Evolutionary conservation across 169 alveolate species (phyloP), one percentile per base, ranked within the genome.

Genomic region (Plasmodium falciparum): DNA sequence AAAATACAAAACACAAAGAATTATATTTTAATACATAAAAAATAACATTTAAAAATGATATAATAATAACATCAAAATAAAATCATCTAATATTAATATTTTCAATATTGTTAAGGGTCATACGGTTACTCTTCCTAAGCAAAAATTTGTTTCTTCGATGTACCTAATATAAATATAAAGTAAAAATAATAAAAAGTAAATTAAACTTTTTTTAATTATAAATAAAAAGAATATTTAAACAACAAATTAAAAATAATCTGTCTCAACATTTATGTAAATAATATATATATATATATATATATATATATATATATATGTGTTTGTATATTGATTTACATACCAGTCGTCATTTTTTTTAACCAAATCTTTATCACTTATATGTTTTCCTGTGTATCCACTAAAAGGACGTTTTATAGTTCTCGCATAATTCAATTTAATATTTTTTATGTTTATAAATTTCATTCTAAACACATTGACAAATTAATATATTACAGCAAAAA

Each of bases 71-170:
- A 45, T n/a, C 4, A 17, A 61, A 12, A 33, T 13, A 8, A 33
- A 7, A 15, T 13, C 17, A 6, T 15, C 11, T 24, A 61, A 15
- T 62, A 62, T 13, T 39, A 39, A 39, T 39, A 39, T 39, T 39
- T 39, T 39, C 9, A 39, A 39, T 39, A 0, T 39, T 39, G 47
- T 39, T 9, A 39, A 39, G 9, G 47, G 47, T 0, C 96, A 54
- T 92, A 95, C 97, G 69, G 96, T 95, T 6, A 95, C 94, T 88
- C 96, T 95, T 26, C 98, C 98, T 29, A 97, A 92, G 88, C 98
- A 97, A 92, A 97, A 97, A 91, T 97, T 97, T 61, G 98, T 97
- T 93, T 97, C 98, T 89, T 97, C 98, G 56, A 97, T 96, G 58
- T 72, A 86, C 92, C 92, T 86, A 63, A 61, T 62, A 22, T 59